phyloP scores from a whole-genome alignment of 148 eudicot genomes.

The Dysphania ambrosioides region DNA sequence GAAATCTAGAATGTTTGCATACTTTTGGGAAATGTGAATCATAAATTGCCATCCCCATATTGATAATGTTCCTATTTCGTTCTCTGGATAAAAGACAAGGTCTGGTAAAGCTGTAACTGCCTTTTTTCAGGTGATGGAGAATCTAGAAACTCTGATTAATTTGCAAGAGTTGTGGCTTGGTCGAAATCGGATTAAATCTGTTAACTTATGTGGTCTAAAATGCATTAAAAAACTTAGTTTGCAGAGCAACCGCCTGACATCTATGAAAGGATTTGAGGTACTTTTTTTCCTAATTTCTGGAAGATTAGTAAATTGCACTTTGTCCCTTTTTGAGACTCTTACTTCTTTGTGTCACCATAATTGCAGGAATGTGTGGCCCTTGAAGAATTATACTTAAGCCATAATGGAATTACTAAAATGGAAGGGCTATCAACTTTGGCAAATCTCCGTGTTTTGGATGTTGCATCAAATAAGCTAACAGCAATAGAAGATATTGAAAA shows the following conservation, averaged over 20 bases:
- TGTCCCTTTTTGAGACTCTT: not conserved
- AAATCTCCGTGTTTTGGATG: constrained; percentile 81
- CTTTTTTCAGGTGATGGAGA: constrained; percentile 75
- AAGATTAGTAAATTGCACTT: not conserved
- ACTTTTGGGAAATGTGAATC: not conserved
- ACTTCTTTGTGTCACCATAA: constrained; percentile 15
- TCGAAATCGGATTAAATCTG: constrained; percentile 76
- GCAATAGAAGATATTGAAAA: constrained; percentile 65
- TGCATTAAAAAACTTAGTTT: constrained; percentile 86
- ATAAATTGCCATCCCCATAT: not conserved
- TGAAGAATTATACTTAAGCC: constrained; percentile 94
- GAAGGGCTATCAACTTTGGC: constrained; percentile 79
- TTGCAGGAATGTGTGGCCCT: constrained; percentile 79
- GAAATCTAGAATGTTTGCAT: not conserved
- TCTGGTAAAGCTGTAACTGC: not conserved
- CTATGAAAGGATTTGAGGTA: constrained; percentile 89
- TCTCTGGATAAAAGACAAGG: too few species aligned
- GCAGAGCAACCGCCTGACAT: constrained; percentile 93
- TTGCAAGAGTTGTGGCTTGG: constrained; percentile 97
- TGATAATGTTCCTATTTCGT: not conserved
- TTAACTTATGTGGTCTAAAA: constrained; percentile 84
- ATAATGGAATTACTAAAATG: constrained; percentile 88
- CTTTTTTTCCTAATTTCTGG: not conserved
- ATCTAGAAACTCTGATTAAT: constrained; percentile 53
- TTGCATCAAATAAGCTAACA: constrained; percentile 86